Percentiles rank a stretch among this genome's conserved stretches.
These are phyloP conservation scores for Bacterosira constricta DNA, from an alignment of 108 stramenopile genomes.

Conservation along the genomic window DNA sequence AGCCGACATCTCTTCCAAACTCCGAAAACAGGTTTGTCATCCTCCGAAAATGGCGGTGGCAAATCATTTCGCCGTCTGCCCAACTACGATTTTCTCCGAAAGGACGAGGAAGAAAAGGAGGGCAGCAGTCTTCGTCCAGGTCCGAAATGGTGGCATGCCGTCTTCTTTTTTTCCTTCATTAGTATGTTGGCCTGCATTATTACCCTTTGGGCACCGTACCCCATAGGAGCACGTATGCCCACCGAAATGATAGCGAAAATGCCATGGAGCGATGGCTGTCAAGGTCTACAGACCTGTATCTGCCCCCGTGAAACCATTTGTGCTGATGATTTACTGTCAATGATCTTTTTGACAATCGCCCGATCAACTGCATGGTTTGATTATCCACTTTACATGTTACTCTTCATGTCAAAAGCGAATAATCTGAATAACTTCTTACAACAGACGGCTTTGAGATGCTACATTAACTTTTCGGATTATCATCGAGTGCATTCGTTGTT, in stretches of 20 bases:
- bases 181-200: constrained; percentile 15
- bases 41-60: no score
- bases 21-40: no score
- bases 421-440: constrained; percentile 28
- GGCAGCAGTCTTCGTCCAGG: background rate
- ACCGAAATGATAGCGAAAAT: constrained; percentile 4
- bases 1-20: no score
- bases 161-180: constrained; percentile 8
- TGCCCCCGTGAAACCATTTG: constrained; percentile 33
- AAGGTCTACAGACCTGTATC: constrained; percentile 13
- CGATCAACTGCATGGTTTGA: constrained; percentile 17
- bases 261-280: constrained; percentile 20
- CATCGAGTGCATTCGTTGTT: constrained; percentile 19
- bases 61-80: background rate
- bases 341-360: constrained; percentile 30
- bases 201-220: constrained; percentile 19
- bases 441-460: constrained; percentile 7
- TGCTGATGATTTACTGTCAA: constrained; percentile 20
- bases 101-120: background rate
- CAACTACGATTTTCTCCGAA: background rate
- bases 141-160: constrained; percentile 17
- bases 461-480: constrained; percentile 17
- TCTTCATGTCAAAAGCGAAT: constrained; percentile 23
- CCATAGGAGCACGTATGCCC: constrained; percentile 27
- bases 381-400: constrained; percentile 35